Percentiles rank a stretch among this genome's conserved stretches.
These are phyloP conservation scores for Plicaturopsis crispa DNA, from an alignment of 768 basidiomycete species.

Conservation along the genomic window DNA sequence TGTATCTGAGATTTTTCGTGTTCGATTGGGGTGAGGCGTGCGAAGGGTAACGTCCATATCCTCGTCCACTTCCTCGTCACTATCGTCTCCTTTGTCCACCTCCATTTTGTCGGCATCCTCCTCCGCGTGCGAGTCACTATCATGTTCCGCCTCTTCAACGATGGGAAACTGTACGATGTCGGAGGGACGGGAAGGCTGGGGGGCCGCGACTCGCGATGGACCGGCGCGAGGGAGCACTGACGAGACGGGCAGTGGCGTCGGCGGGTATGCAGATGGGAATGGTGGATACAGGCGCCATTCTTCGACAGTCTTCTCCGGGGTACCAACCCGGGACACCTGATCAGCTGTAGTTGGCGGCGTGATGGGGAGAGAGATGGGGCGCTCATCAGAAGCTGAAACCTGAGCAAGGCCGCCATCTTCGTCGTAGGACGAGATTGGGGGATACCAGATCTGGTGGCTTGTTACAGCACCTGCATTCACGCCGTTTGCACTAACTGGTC, in stretches of 20 bases:
- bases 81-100: slow-evolving; percentile 5
- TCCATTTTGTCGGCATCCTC: slow-evolving; percentile 7
- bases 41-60: slow-evolving; percentile 50
- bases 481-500: neutral
- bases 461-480: neutral
- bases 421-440: slow-evolving; percentile 43
- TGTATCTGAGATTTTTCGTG: neutral
- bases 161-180: slow-evolving; percentile 12
- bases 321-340: neutral
- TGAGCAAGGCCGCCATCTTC: slow-evolving; percentile 18
- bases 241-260: slow-evolving; percentile 47
- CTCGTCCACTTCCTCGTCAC: slow-evolving; percentile 17
- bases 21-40: slow-evolving; percentile 40
- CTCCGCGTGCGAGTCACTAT: slow-evolving; percentile 16
- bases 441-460: slow-evolving; percentile 50
- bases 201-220: slow-evolving; percentile 2
- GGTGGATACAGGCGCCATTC: slow-evolving; percentile 72
- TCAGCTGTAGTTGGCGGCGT: slow-evolving; percentile 1
- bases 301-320: slow-evolving; percentile 27
- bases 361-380: slow-evolving; percentile 5
- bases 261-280: slow-evolving; percentile 72
- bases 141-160: slow-evolving; percentile 41
- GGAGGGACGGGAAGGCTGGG: slow-evolving; percentile 3
- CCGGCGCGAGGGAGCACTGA: slow-evolving; percentile 20
- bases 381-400: slow-evolving; percentile 12